A percentile compares a stretch with the other conserved stretches of the same genome.
phyloP scores from a whole-genome alignment of 75 land plant species.

The Sequoia sempervirens region DNA sequence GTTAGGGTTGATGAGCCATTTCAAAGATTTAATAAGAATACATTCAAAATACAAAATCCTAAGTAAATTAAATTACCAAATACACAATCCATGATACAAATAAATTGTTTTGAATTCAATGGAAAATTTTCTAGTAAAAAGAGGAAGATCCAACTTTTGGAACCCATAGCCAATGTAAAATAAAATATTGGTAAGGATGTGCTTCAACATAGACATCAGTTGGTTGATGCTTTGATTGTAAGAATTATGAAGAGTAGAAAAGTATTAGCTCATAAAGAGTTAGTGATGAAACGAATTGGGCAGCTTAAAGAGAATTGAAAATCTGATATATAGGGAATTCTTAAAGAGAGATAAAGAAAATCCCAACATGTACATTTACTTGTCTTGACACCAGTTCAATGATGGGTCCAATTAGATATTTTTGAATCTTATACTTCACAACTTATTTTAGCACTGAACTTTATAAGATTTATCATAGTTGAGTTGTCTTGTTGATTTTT shows the following conservation, averaged over 20 bases:
- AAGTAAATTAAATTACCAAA: slow-evolving; percentile 13
- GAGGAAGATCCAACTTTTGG: slow-evolving; percentile 19
- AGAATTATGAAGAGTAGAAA: slow-evolving; percentile 93
- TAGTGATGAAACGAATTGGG: slow-evolving; percentile 77
- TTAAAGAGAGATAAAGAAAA: slow-evolving; percentile 82
- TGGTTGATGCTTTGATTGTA: slow-evolving; percentile 87
- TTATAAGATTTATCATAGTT: no score
- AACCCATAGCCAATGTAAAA: slow-evolving; percentile 68
- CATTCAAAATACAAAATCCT: slow-evolving; percentile 83
- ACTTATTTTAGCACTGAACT: no score
- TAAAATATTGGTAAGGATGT: slow-evolving; percentile 87
- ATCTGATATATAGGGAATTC: slow-evolving; percentile 44
- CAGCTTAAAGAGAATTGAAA: slow-evolving; percentile 38
- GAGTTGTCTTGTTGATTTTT: no score
- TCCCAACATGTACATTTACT: slow-evolving; percentile 63
- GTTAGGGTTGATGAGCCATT: no score
- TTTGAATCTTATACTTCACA: no score
- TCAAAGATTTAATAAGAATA: slow-evolving; percentile 11
- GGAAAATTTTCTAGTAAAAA: slow-evolving; percentile 75
- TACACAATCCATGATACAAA: slow-evolving; percentile 35
- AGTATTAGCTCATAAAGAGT: slow-evolving; percentile 69
- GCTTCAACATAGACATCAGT: slow-evolving; percentile 76
- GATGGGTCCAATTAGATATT: no score
- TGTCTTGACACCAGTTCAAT: slow-evolving; percentile 33
- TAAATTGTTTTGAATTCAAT: slow-evolving; percentile 83